phyloP scores from a whole-genome alignment of 306 rosid genomes.

The Amphicarpaea edgeworthii region DNA sequence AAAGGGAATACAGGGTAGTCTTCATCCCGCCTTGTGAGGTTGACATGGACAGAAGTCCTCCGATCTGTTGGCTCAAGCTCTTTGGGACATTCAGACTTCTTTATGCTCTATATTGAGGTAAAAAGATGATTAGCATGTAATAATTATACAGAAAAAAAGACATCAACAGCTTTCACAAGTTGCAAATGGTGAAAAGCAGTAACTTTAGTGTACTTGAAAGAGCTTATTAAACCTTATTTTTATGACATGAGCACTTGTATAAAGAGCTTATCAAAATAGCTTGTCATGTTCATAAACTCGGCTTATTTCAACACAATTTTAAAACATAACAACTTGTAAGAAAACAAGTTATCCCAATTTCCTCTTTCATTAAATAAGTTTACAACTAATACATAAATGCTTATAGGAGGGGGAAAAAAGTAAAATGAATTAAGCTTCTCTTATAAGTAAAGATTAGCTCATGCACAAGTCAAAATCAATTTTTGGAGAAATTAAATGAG shows the following conservation, averaged over 20 bases:
- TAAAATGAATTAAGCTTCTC: no score
- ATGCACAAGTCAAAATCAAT: background rate
- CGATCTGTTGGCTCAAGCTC: constrained; percentile 80
- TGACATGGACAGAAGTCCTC: constrained; percentile 73
- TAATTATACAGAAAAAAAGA: constrained; percentile 7
- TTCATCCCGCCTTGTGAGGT: constrained; percentile 70
- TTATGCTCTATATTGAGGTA: constrained; percentile 79
- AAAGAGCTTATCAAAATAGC: background rate
- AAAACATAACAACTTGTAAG: background rate
- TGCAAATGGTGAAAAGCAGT: constrained; percentile 9
- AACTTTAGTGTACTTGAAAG: background rate
- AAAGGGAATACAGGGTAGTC: constrained; percentile 70
- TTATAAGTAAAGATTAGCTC: background rate
- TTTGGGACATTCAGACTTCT: constrained; percentile 80
- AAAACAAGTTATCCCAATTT: background rate
- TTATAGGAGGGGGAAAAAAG: background rate
- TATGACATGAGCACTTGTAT: background rate
- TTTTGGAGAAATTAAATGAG: background rate
- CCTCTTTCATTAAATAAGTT: background rate
- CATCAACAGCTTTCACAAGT: background rate
- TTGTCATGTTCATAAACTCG: background rate
- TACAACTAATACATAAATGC: background rate
- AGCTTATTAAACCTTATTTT: background rate
- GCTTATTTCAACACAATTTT: background rate
- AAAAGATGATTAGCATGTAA: constrained; percentile 33